These are phyloP conservation scores for Tolypocladium ophioglossoides DNA, from an alignment of 2,329 filamentous ascomycete species.

Conservation along the genomic window DNA sequence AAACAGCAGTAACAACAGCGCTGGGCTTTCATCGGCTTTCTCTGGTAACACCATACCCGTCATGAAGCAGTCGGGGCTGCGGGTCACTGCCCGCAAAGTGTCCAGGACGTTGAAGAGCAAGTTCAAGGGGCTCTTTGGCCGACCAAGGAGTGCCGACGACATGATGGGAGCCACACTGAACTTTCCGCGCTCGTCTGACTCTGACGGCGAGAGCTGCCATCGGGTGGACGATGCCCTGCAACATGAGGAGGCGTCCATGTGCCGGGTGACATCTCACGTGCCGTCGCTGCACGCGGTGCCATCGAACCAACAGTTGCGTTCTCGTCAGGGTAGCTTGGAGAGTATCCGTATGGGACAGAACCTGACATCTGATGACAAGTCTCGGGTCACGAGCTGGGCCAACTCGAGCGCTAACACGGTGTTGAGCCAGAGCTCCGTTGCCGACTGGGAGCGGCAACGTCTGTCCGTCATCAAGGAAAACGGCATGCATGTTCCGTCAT, in stretches of 20 bases:
- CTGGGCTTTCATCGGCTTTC: conserved; percentile 19
- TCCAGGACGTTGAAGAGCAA: conserved; percentile 52
- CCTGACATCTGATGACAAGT: conserved; percentile 38
- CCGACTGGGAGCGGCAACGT: conserved; percentile 41
- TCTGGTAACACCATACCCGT: conserved; percentile 13
- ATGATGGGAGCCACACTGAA: conserved; percentile 1
- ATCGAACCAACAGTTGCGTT: conserved; percentile 35
- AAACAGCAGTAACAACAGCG: conserved; percentile 30
- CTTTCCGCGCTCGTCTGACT: conserved; percentile 7
- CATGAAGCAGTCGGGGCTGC: conserved; percentile 24
- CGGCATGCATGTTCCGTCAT: conserved; percentile 27
- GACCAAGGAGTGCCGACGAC: conserved; percentile 11
- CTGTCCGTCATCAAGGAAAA: conserved; percentile 56
- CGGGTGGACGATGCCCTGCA: conserved; percentile 21
- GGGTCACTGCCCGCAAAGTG: conserved; percentile 46
- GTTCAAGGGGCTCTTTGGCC: conserved; percentile 35
- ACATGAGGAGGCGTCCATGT: conserved; percentile 33
- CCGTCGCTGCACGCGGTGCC: conserved; percentile 39
- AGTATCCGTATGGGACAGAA: conserved; percentile 31
- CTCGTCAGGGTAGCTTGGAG: conserved; percentile 44
- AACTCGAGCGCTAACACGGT: conserved; percentile 50
- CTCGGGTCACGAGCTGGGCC: conserved; percentile 64
- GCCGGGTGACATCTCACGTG: conserved; percentile 35
- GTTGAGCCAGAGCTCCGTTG: conserved; percentile 26
- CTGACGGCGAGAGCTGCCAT: conserved; percentile 18